A percentile compares a stretch with the other conserved stretches of the same genome.
phyloP scores from a whole-genome alignment of 164 flowering plant species.

The grape (Vitis vinifera) region DNA sequence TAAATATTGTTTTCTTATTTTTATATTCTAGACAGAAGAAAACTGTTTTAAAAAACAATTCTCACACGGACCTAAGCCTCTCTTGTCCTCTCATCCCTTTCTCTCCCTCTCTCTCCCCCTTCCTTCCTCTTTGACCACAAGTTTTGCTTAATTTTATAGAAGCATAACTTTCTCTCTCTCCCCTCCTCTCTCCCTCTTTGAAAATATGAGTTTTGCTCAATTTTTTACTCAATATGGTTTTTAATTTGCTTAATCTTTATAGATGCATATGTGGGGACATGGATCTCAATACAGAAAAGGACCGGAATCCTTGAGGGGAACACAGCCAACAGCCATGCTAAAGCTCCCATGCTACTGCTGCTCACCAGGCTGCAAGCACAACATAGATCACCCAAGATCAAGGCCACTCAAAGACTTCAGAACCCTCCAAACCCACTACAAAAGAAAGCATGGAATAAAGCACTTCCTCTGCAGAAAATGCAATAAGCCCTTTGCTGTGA shows the following conservation, averaged over 20 bases:
- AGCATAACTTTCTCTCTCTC: background rate
- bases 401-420: constrained; percentile 52
- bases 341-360: constrained; percentile 56
- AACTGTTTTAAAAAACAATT: too few relatives aligned
- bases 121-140: too few relatives aligned
- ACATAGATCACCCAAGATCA: constrained; percentile 49
- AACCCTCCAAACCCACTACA: constrained; percentile 60
- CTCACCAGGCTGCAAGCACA: constrained; percentile 47
- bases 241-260: background rate
- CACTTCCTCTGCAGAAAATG: constrained; percentile 53
- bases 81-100: too few relatives aligned
- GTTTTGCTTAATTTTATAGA: too few relatives aligned
- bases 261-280: constrained; percentile 74
- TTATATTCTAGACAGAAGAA: too few relatives aligned
- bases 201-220: background rate
- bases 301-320: constrained; percentile 45
- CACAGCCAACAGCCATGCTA: constrained; percentile 48
- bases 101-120: too few relatives aligned
- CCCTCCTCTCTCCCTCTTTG: background rate
- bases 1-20: too few relatives aligned
- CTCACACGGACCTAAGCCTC: too few relatives aligned
- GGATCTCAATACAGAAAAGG: constrained; percentile 60
- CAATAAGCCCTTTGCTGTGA: constrained; percentile 41
- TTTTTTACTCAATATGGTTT: background rate
- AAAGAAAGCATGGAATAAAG: constrained; percentile 50